phyloP scores from a whole-genome alignment of 345 rosid species.

The Populus deltoides region DNA sequence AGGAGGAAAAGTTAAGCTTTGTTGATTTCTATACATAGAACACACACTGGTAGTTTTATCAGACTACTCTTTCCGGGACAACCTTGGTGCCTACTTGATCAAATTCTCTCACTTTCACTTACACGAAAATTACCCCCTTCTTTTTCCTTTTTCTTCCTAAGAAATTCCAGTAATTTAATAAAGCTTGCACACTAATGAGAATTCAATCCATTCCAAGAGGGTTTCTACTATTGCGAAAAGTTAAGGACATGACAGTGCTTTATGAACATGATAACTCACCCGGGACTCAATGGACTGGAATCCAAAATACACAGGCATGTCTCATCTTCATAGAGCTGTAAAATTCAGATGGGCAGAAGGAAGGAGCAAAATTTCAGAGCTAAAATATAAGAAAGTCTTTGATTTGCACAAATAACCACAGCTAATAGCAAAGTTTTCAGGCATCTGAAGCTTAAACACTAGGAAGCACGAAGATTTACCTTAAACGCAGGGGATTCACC shows the following conservation, averaged over 20 bases:
- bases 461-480: constrained; percentile 27
- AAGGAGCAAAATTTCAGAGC: background rate
- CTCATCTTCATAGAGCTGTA: constrained; percentile 91
- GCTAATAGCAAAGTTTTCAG: background rate
- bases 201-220: background rate
- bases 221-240: background rate
- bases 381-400: background rate
- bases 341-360: background rate
- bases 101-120: too few relatives aligned
- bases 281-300: constrained; percentile 65
- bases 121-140: too few relatives aligned
- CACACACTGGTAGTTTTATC: too few relatives aligned
- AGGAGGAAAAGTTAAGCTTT: too few relatives aligned
- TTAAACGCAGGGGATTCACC: constrained; percentile 75
- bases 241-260: background rate
- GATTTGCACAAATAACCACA: background rate
- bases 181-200: too few relatives aligned
- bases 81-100: too few relatives aligned
- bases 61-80: too few relatives aligned
- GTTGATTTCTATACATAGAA: too few relatives aligned
- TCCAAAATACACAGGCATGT: constrained; percentile 85
- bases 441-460: background rate
- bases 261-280: constrained; percentile 63
- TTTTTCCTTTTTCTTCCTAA: too few relatives aligned
- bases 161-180: too few relatives aligned